These are phyloP conservation scores for Nemania sp. DNA, from an alignment of 2,329 filamentous ascomycete genomes.

Conservation along the genomic window DNA sequence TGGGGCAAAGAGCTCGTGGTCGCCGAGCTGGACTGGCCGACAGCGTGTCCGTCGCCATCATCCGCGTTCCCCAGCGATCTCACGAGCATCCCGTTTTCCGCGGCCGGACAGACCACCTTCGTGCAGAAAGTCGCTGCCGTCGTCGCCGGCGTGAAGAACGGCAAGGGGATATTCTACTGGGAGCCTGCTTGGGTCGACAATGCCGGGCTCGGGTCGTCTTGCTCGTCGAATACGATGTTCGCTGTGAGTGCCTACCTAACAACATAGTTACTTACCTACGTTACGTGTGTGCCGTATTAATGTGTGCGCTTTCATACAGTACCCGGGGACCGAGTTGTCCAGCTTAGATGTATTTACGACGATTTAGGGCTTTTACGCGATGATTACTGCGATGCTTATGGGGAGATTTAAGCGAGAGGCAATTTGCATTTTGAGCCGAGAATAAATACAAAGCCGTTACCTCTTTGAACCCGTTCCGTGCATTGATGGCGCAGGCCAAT, in stretches of 20 bases:
- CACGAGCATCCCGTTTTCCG: constrained; percentile 62
- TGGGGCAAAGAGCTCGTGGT: constrained; percentile 71
- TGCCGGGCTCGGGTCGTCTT: constrained; percentile 65
- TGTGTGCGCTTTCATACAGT: constrained; percentile 32
- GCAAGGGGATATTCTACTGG: constrained; percentile 71
- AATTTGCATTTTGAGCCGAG: not conserved
- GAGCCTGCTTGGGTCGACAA: constrained; percentile 74
- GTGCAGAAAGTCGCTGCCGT: constrained; percentile 61
- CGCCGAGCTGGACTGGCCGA: constrained; percentile 73
- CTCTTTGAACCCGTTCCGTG: not conserved
- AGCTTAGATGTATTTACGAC: constrained; percentile 59
- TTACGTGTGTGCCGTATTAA: no score
- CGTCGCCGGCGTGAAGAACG: constrained; percentile 56
- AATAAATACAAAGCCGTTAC: constrained; percentile 1
- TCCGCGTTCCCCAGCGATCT: constrained; percentile 65
- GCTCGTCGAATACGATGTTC: constrained; percentile 66
- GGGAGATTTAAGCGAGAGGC: constrained; percentile 5
- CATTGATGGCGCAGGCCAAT: not conserved
- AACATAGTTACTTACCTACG: constrained; percentile 3
- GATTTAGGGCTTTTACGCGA: constrained; percentile 34
- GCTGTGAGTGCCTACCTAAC: constrained; percentile 38
- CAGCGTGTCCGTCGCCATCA: constrained; percentile 59
- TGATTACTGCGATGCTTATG: not conserved
- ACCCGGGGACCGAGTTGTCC: constrained; percentile 55
- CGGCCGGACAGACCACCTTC: constrained; percentile 64